These are phyloP conservation scores for Podila epicladia DNA, from an alignment of 192 early-diverging fungal genomes.

Conservation along the genomic window DNA sequence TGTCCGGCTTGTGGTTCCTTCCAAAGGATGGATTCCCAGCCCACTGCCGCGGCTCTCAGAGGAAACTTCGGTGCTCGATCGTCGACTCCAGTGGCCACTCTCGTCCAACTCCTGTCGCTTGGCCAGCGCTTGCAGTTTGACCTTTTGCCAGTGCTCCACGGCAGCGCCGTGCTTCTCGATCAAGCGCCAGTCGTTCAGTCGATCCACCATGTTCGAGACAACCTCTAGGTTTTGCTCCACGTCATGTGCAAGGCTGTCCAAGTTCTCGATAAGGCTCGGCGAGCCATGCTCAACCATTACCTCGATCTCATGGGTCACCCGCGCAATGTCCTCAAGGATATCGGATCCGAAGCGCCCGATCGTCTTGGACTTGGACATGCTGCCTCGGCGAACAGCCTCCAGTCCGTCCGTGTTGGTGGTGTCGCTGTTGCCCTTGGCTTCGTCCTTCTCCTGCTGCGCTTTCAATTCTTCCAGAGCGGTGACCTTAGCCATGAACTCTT, in stretches of 20 bases:
- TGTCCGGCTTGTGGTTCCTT: conserved; percentile 3
- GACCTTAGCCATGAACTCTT: conserved; percentile 41
- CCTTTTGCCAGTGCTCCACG: conserved; percentile 57
- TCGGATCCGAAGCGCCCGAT: conserved; percentile 36
- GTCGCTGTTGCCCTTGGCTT: not conserved
- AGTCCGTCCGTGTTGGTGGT: not conserved
- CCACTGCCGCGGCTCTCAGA: conserved; percentile 2
- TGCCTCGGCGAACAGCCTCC: conserved; percentile 10
- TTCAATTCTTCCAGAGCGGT: conserved; percentile 14
- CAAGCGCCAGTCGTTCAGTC: conserved; percentile 55
- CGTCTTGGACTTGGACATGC: conserved; percentile 25
- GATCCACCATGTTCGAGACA: conserved; percentile 22
- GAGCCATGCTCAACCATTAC: conserved; percentile 39
- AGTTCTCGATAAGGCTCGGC: conserved; percentile 11
- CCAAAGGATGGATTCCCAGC: conserved; percentile 19
- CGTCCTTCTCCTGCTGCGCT: conserved; percentile 4
- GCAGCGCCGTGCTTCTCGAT: conserved; percentile 51
- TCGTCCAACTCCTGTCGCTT: conserved; percentile 55
- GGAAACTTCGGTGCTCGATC: not conserved
- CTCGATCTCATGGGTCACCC: conserved; percentile 36
- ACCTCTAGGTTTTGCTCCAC: conserved; percentile 31
- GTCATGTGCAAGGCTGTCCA: conserved; percentile 31
- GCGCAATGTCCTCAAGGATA: conserved; percentile 41
- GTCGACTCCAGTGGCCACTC: conserved; percentile 13
- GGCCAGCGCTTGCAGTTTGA: conserved; percentile 52